A percentile compares a stretch with the other conserved stretches of the same genome.
Evolutionary conservation across 2,329 filamentous ascomycete species (phyloP).

Genomic region (Sarocladiaceae sp.): DNA sequence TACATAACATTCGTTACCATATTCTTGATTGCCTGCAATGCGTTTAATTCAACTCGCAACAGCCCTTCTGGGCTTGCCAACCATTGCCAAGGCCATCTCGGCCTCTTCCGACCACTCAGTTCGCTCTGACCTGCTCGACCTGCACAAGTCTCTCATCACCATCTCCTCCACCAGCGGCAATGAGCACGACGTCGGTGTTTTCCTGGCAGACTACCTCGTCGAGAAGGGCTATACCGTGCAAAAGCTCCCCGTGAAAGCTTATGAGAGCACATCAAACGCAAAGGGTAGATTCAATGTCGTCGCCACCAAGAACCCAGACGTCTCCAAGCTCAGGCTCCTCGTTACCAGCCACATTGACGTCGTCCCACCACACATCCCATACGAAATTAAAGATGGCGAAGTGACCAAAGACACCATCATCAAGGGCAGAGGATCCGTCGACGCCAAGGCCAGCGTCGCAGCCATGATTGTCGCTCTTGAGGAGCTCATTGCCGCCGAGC

Average conservation of each 20-base stretch:
- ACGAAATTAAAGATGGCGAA: constrained; percentile 49
- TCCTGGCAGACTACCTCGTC: constrained; percentile 63
- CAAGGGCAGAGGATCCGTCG: constrained; percentile 70
- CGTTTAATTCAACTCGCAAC: background rate
- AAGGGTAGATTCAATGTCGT: constrained; percentile 65
- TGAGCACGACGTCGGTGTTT: constrained; percentile 65
- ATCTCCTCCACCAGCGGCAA: constrained; percentile 68
- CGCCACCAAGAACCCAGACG: constrained; percentile 53
- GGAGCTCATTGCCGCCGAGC: constrained; percentile 40
- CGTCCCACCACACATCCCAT: constrained; percentile 69
- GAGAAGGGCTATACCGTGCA: constrained; percentile 38
- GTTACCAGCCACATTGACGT: constrained; percentile 80
- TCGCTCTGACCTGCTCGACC: constrained; percentile 50
- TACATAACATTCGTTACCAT: too few species aligned
- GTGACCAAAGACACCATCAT: constrained; percentile 48
- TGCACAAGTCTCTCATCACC: constrained; percentile 73
- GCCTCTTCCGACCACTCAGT: background rate
- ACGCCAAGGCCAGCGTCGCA: constrained; percentile 66
- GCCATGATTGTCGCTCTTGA: constrained; percentile 68
- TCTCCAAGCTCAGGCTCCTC: constrained; percentile 54
- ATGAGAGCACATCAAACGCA: constrained; percentile 23
- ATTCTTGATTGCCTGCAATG: background rate
- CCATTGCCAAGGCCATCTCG: background rate
- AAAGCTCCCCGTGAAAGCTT: constrained; percentile 34
- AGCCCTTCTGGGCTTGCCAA: background rate